Percentiles rank a stretch among this genome's conserved stretches.
Evolutionary conservation across 2,329 filamentous ascomycete genomes (phyloP).

Genomic region (Akanthomyces dipterigenus): DNA sequence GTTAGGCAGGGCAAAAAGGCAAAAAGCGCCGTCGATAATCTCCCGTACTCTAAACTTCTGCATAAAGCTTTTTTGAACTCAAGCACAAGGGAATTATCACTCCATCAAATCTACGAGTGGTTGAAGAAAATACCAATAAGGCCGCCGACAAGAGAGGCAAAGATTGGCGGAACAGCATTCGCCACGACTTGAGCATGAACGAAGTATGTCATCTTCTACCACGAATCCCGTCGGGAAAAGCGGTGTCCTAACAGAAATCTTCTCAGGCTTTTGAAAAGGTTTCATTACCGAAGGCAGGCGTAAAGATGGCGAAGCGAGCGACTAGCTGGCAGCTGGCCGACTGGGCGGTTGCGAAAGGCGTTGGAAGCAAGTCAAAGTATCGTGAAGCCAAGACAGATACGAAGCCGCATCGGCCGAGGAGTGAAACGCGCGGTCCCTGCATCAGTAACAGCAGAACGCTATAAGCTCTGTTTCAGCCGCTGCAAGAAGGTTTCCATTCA

Average conservation of each 20-base stretch:
- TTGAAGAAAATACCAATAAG: conserved; percentile 73
- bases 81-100: conserved; percentile 61
- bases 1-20: too few relatives aligned
- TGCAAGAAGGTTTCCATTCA: too few relatives aligned
- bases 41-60: conserved; percentile 76
- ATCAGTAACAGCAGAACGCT: too few relatives aligned
- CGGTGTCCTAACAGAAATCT: conserved; percentile 7
- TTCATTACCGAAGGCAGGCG: conserved; percentile 33
- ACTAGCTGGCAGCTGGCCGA: conserved; percentile 71
- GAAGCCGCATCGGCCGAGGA: too few relatives aligned
- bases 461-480: too few relatives aligned
- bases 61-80: conserved; percentile 65
- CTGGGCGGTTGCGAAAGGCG: conserved; percentile 61
- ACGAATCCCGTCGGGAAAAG: not conserved
- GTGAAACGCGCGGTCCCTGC: too few relatives aligned
- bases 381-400: conserved; percentile 32
- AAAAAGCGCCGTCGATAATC: not conserved
- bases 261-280: conserved; percentile 36
- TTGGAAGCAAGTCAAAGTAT: conserved; percentile 81
- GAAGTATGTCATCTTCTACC: conserved; percentile 47
- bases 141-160: conserved; percentile 55
- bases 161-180: conserved; percentile 93
- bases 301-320: conserved; percentile 43
- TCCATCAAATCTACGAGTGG: conserved; percentile 88
- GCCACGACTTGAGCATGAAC: conserved; percentile 96